Percentiles rank a stretch among this genome's conserved stretches.
Evolutionary conservation across 1,284 basidiomycete species (phyloP).

Genomic region (Fomitopsis pinicola): DNA sequence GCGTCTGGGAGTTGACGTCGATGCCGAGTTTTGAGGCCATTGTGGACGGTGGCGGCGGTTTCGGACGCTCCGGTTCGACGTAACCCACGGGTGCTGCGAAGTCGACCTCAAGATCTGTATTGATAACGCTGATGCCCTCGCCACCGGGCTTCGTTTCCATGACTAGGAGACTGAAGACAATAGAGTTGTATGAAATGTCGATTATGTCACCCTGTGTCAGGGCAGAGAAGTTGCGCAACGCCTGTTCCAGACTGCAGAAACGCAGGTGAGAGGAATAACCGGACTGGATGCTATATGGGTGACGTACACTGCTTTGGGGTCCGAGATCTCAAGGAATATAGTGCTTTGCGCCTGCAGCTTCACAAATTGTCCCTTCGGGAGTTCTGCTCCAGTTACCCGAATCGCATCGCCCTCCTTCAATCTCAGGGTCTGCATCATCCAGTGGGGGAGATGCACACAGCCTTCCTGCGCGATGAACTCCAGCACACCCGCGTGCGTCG

Average conservation of each 20-base stretch:
- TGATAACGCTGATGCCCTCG: constrained; percentile 86
- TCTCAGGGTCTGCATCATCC: constrained; percentile 98
- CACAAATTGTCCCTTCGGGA: constrained; percentile 93
- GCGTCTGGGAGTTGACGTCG: constrained; percentile 79
- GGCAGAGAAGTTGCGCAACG: constrained; percentile 90
- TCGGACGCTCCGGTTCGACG: constrained; percentile 88
- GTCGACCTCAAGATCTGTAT: constrained; percentile 95
- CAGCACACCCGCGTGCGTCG: constrained; percentile 95
- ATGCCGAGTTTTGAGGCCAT: constrained; percentile 99
- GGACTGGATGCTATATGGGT: constrained; percentile 2
- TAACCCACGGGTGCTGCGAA: constrained; percentile 76
- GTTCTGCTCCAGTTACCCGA: constrained; percentile 82
- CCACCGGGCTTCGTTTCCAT: constrained; percentile 93
- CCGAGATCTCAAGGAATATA: constrained; percentile 92
- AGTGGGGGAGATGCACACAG: constrained; percentile 91
- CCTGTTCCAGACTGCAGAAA: constrained; percentile 79
- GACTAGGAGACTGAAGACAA: constrained; percentile 92
- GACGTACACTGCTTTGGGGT: constrained; percentile 94
- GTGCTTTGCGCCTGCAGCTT: constrained; percentile 96
- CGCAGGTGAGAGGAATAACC: neutral
- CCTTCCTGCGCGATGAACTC: constrained; percentile 99
- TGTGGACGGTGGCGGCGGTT: constrained; percentile 77
- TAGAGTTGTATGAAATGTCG: constrained; percentile 88
- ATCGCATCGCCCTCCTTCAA: constrained; percentile 95
- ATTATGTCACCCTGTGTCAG: constrained; percentile 90